These are phyloP conservation scores for Huntiella bhutanensis DNA, from an alignment of 2,329 filamentous ascomycete genomes.

Conservation along the genomic window DNA sequence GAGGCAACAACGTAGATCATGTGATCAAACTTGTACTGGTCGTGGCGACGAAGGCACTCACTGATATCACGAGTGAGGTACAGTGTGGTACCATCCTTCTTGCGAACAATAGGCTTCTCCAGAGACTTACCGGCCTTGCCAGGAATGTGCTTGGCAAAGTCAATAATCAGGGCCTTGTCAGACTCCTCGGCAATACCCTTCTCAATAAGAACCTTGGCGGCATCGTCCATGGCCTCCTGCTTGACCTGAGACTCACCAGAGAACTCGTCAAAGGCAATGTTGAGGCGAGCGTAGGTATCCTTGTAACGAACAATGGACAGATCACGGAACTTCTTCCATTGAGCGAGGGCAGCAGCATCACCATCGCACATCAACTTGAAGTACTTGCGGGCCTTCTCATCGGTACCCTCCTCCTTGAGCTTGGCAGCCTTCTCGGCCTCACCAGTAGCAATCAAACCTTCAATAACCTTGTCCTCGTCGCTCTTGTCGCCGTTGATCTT, in stretches of 20 bases:
- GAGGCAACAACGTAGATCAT: constrained; percentile 66
- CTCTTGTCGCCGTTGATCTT: constrained; percentile 51
- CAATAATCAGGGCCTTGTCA: constrained; percentile 52
- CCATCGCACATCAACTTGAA: constrained; percentile 56
- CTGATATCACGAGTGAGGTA: constrained; percentile 66
- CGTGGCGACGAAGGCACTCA: constrained; percentile 46
- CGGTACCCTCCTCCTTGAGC: constrained; percentile 37
- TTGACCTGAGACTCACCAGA: constrained; percentile 58
- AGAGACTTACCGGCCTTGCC: constrained; percentile 51
- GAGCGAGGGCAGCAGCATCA: constrained; percentile 37
- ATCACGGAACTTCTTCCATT: constrained; percentile 48
- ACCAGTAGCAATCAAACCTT: constrained; percentile 33
- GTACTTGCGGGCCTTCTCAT: constrained; percentile 56
- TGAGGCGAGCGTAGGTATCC: constrained; percentile 49
- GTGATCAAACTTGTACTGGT: constrained; percentile 50
- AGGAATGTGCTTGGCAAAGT: constrained; percentile 48
- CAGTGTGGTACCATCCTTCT: constrained; percentile 55
- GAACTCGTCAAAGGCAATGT: constrained; percentile 54
- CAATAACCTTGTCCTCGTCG: constrained; percentile 47
- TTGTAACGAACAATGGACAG: constrained; percentile 49
- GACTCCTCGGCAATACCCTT: constrained; percentile 49
- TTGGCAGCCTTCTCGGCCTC: constrained; percentile 14
- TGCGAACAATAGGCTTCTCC: constrained; percentile 51
- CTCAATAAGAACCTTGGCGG: constrained; percentile 42
- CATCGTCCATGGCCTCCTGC: constrained; percentile 44